These are phyloP conservation scores for Sphaceloma murrayae DNA, from an alignment of 2,329 filamentous ascomycete genomes.

Conservation along the genomic window DNA sequence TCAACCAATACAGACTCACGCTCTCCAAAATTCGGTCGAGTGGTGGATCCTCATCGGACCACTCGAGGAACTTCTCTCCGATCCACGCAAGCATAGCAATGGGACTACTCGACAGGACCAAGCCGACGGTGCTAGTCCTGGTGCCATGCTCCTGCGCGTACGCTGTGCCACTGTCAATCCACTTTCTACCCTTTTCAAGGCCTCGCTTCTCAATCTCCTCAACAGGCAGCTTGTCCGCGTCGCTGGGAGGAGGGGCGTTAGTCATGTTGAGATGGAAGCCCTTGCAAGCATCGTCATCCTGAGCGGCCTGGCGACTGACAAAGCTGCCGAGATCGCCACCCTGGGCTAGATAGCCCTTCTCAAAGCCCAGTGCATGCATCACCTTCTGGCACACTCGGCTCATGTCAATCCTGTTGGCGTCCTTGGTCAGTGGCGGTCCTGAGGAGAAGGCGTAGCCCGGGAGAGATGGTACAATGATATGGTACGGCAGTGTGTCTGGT, in stretches of 20 bases:
- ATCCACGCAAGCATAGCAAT: constrained; percentile 50
- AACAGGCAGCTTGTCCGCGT: constrained; percentile 21
- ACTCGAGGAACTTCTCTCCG: constrained; percentile 48
- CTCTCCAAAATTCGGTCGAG: constrained; percentile 39
- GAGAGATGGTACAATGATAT: constrained; percentile 47
- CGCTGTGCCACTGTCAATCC: constrained; percentile 35
- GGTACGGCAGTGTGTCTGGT: constrained; percentile 44
- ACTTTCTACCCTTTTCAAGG: constrained; percentile 33
- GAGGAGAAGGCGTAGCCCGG: constrained; percentile 47
- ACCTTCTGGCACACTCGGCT: constrained; percentile 42
- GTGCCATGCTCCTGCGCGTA: constrained; percentile 48
- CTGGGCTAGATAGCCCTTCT: constrained; percentile 43
- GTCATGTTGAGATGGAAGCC: constrained; percentile 22
- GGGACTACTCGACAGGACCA: constrained; percentile 45
- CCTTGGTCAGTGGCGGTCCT: constrained; percentile 37
- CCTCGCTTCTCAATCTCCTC: constrained; percentile 32
- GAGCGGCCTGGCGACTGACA: constrained; percentile 37
- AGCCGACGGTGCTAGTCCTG: constrained; percentile 47
- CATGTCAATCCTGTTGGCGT: constrained; percentile 35
- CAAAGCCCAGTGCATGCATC: constrained; percentile 46
- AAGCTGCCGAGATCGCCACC: constrained; percentile 48
- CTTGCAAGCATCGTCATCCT: constrained; percentile 39
- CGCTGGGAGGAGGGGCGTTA: constrained; percentile 22
- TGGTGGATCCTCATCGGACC: constrained; percentile 39
- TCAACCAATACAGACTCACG: constrained; percentile 49